A percentile compares a stretch with the other conserved stretches of the same genome.
Conservation (phyloP, 2,329 filamentous ascomycete species). For the Botryosphaeria agaves region DNA sequence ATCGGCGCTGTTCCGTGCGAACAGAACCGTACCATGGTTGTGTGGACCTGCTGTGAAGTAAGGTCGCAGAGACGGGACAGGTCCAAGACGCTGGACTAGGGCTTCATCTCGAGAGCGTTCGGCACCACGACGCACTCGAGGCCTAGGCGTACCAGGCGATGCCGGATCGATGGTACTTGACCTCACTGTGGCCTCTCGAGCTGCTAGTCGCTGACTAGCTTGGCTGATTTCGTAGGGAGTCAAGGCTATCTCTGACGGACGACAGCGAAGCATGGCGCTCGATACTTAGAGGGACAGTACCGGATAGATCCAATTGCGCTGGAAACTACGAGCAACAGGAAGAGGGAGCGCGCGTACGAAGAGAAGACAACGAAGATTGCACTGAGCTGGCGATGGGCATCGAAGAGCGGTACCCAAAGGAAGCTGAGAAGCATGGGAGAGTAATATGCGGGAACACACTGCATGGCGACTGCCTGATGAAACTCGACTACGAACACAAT, state of each 20-base stretch:
- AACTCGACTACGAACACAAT: no score
- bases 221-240: conserved; percentile 1
- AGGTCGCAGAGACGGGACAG: neutral
- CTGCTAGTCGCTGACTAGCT: neutral
- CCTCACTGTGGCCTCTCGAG: neutral
- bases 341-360: neutral
- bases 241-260: conserved; percentile 1
- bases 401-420: neutral
- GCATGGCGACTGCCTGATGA: no score
- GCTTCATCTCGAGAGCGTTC: conserved; percentile 14
- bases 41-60: neutral
- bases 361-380: neutral
- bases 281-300: neutral
- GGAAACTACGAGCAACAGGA: neutral
- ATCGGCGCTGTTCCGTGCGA: no score
- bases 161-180: conserved; percentile 4
- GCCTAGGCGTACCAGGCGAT: conserved; percentile 4
- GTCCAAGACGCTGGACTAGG: conserved; percentile 3
- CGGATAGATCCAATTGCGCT: neutral
- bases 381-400: neutral
- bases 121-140: conserved; percentile 14
- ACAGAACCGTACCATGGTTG: no score
- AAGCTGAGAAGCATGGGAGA: neutral
- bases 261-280: conserved; percentile 1
- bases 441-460: no score